Conservation (phyloP, 352 stramenopile species). For the Peronospora belbahrii region DNA sequence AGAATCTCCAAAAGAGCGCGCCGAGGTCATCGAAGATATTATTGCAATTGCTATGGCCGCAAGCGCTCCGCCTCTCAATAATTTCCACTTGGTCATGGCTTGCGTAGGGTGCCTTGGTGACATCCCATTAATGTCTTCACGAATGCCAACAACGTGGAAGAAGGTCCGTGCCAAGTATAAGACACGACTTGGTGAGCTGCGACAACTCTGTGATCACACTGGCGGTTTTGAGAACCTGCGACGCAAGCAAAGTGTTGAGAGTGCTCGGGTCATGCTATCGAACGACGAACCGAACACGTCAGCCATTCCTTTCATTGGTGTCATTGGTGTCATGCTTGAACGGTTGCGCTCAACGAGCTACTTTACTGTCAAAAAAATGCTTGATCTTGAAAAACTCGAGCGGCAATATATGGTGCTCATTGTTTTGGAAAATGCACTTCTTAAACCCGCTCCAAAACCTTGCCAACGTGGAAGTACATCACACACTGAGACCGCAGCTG, state of each 20-base stretch:
- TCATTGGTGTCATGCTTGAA: slow-evolving; percentile 63
- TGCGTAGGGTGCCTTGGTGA: slow-evolving; percentile 69
- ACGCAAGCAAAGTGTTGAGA: slow-evolving; percentile 44
- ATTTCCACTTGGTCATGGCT: slow-evolving; percentile 76
- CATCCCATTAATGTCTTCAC: slow-evolving; percentile 56
- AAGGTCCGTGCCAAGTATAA: slow-evolving; percentile 62
- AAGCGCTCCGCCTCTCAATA: slow-evolving; percentile 39
- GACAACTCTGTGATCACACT: slow-evolving; percentile 55
- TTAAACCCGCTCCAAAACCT: slow-evolving; percentile 21
- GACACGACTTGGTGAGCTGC: slow-evolving; percentile 48
- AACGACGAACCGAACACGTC: slow-evolving; percentile 15
- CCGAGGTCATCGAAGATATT: slow-evolving; percentile 64
- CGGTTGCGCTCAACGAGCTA: slow-evolving; percentile 42
- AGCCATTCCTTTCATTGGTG: slow-evolving; percentile 67
- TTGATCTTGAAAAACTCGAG: slow-evolving; percentile 56
- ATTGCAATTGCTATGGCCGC: slow-evolving; percentile 51
- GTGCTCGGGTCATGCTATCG: slow-evolving; percentile 6
- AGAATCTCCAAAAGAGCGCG: slow-evolving; percentile 55
- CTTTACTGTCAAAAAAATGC: slow-evolving; percentile 28
- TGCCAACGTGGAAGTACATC: slow-evolving; percentile 11
- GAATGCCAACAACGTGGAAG: slow-evolving; percentile 66
- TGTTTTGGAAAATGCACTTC: slow-evolving; percentile 42
- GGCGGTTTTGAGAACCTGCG: slow-evolving; percentile 67
- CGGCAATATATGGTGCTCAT: slow-evolving; percentile 46
- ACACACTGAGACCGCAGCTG: slow-evolving; percentile 11